Evolutionary conservation across 768 basidiomycete species (phyloP), one percentile per base, ranked within the genome.

Genomic region (Rhizopogon rudus): DNA sequence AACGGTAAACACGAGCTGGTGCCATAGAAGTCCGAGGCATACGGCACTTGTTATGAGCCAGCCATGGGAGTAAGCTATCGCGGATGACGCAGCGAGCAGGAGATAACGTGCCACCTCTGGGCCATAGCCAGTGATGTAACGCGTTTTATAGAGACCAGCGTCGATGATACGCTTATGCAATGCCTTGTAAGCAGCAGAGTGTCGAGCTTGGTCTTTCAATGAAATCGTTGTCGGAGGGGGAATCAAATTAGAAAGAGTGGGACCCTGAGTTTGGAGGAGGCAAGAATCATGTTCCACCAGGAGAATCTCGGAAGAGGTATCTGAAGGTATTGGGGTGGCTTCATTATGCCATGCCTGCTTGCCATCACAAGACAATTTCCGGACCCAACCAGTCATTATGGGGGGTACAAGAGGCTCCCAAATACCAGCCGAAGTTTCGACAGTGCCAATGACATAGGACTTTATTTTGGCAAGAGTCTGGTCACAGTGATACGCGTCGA

Each of bases 1-100:
- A 35, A 82, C 94, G 53, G 80, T 79, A 71, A 99, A 98, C 37
- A 90, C 86, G 53, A 98, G 78, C 67, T 98, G 97, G 65, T 99
- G 97, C 93, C 93, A 98, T 67, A 91, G 79, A 45, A 93, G 72
- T 6, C 97, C 97, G 5, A 98, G 83, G 61, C 79, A 87, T 46
- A 91, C 61, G 3, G 95, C 92, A 57, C 91, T 93, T 51, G 78
- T 67, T 52, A 89, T 70, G 61, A 87, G 79, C 86, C 88, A 91
- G 60, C 71, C 72, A 52, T 79, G 71, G 51, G 62, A 67, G 69
- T 93, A 95, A 12, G 83, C 74, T 62, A 82, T 76, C 13, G 77
- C 81, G 8, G 89, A 84, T 17, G 80, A 54, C 28, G 69, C 64
- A 25, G 80, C 87, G 33, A 97, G 77, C 6, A 87, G 60, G 16